Conservation (phyloP, 2,329 filamentous ascomycete genomes). For the Fusarium camptoceras region DNA sequence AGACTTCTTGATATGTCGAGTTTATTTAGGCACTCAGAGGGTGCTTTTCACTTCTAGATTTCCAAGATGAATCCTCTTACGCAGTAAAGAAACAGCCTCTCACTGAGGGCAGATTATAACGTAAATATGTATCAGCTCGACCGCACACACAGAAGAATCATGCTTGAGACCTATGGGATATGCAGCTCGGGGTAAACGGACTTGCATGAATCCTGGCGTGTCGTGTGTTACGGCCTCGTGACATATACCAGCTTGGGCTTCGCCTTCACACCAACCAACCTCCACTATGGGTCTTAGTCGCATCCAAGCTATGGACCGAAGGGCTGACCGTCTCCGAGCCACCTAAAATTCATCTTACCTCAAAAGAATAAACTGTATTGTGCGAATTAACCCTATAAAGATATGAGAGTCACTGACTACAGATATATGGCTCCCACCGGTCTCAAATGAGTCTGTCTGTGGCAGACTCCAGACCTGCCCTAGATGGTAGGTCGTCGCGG, state of each 20-base stretch:
- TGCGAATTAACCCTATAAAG: conserved; percentile 1
- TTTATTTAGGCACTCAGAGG: not conserved
- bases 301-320: not conserved
- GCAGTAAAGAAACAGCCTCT: not conserved
- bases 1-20: too few relatives aligned
- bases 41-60: not conserved
- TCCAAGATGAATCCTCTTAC: not conserved
- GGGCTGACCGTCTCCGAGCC: not conserved
- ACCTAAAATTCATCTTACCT: not conserved
- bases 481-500: not conserved
- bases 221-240: conserved; percentile 1
- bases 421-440: not conserved
- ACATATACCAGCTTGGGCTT: conserved; percentile 3
- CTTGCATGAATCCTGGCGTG: not conserved
- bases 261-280: not conserved
- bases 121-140: not conserved
- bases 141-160: not conserved
- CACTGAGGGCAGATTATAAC: not conserved
- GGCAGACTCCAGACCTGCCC: not conserved
- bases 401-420: not conserved
- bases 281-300: conserved; percentile 4
- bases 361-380: not conserved
- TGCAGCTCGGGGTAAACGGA: not conserved
- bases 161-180: not conserved
- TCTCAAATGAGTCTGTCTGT: not conserved